Base-by-base conservation (phyloP, 2,329 filamentous ascomycete species). In the Microcyclosporella mali region DNA sequence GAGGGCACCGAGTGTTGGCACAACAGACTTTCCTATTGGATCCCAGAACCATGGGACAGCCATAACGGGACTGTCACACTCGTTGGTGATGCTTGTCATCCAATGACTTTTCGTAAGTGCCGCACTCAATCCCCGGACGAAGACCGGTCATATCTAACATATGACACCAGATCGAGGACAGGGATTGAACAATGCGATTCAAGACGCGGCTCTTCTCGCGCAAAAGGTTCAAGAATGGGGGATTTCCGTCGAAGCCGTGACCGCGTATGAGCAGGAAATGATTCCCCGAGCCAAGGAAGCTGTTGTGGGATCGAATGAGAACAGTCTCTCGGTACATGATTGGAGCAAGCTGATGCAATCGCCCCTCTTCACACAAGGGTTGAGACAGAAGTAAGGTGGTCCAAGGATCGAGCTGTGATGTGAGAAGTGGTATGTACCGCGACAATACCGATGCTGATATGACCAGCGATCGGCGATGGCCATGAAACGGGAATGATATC, bases 151-250 rank as follows among this genome's bases (percentile, higher is more conserved):
- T 4, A 12, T 6, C 12, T 16, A 12, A 16, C 30, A 6, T 6
- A 6, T 14, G 30, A 17, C 29, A 29, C 21, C 64, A 47, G 46
- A 50, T 48, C 65, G 69, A n/a, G 70, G 69, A 0, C 70, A 73
- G 50, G 69, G 69, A 6, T 62, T 69, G 28, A 70, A 73, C 44
- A 66, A 71, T 47, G 51, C 51, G 21, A 66, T 72, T 32, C 55
- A 56, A 1, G 70, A 72, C 40, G 67, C 62, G 9, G 51, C 58
- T 3, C 33, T 43, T 8, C 38, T 51, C 29, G 49, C 49, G 12
- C 38, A 46, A 29, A 46, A 48, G 19, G 21, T 49, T 21, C 36
- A 37, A 11, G 37, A 46, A 29, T 41, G 43, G 12, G 49, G 37
- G 7, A 31, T 46, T 10, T 43, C 35, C 6, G 28, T 35, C 3